phyloP scores from a whole-genome alignment of 1,139 yeast genomes.

The Lodderomyces parapsilosis region DNA sequence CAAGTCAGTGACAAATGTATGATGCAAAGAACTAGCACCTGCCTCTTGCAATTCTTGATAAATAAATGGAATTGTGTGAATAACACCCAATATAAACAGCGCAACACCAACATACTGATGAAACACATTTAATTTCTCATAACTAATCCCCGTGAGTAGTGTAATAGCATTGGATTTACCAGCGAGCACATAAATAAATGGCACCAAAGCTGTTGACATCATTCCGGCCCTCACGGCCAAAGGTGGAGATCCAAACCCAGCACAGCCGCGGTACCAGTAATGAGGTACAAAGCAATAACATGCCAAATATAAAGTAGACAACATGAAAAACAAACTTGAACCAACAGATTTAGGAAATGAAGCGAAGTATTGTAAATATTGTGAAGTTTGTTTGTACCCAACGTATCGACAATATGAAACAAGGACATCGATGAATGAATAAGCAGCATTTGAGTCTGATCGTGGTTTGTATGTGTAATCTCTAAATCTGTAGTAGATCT shows the following conservation, averaged over 20 bases:
- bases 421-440: conserved; percentile 27
- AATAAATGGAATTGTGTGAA: conserved; percentile 57
- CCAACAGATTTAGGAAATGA: conserved; percentile 58
- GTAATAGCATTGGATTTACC: conserved; percentile 55
- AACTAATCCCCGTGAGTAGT: conserved; percentile 52
- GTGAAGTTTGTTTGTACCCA: conserved; percentile 51
- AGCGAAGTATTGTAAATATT: conserved; percentile 28
- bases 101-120: conserved; percentile 52
- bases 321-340: conserved; percentile 36
- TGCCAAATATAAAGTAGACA: conserved; percentile 43
- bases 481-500: conserved; percentile 32
- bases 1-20: conserved; percentile 17
- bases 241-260: conserved; percentile 68
- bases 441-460: conserved; percentile 12
- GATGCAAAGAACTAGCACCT: conserved; percentile 31
- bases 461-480: conserved; percentile 29
- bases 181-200: conserved; percentile 49
- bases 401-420: conserved; percentile 44
- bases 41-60: conserved; percentile 51
- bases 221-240: conserved; percentile 54
- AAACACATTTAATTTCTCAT: conserved; percentile 52
- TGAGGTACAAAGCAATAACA: conserved; percentile 51
- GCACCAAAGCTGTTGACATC: conserved; percentile 53
- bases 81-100: conserved; percentile 46
- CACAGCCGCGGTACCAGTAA: conserved; percentile 55